phyloP scores from a whole-genome alignment of 805 yeast species.

The Zygoascus bituminiphila region DNA sequence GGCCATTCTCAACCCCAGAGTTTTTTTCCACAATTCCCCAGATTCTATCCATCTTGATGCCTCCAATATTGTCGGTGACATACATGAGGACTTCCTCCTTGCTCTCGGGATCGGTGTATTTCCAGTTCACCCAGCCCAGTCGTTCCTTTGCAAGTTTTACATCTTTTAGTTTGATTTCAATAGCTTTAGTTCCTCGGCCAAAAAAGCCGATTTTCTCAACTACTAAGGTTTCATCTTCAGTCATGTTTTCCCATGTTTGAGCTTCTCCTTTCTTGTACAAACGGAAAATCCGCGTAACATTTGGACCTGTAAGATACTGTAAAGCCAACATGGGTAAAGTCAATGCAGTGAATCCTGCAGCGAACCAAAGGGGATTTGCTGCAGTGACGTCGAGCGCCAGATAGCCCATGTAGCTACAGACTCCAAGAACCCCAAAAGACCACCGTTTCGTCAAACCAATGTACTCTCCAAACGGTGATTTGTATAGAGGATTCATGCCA shows the following conservation, averaged over 20 bases:
- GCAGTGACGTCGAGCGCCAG: constrained; percentile 20
- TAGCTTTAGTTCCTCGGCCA: constrained; percentile 59
- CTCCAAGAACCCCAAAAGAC: constrained; percentile 49
- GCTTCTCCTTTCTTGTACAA: constrained; percentile 53
- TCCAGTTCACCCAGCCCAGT: constrained; percentile 44
- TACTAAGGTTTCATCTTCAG: constrained; percentile 53
- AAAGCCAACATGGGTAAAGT: constrained; percentile 51
- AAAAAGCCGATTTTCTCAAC: constrained; percentile 59
- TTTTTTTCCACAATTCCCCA: constrained; percentile 76
- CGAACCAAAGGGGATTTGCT: background rate
- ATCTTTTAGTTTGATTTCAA: constrained; percentile 44
- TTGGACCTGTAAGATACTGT: constrained; percentile 49
- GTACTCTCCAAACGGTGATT: constrained; percentile 53
- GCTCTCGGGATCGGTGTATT: constrained; percentile 24
- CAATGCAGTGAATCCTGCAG: constrained; percentile 33
- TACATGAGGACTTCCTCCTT: constrained; percentile 38
- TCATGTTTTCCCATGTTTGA: constrained; percentile 56
- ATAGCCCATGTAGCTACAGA: constrained; percentile 58
- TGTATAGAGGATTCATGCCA: constrained; percentile 55
- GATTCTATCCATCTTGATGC: constrained; percentile 72
- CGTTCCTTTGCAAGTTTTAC: constrained; percentile 37
- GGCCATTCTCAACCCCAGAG: constrained; percentile 59
- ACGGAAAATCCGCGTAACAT: constrained; percentile 64
- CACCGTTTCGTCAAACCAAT: constrained; percentile 56
- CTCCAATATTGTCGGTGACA: constrained; percentile 69